phyloP scores from a whole-genome alignment of 192 early-diverging fungal species.

The Gorgonomyces haynaldii region DNA sequence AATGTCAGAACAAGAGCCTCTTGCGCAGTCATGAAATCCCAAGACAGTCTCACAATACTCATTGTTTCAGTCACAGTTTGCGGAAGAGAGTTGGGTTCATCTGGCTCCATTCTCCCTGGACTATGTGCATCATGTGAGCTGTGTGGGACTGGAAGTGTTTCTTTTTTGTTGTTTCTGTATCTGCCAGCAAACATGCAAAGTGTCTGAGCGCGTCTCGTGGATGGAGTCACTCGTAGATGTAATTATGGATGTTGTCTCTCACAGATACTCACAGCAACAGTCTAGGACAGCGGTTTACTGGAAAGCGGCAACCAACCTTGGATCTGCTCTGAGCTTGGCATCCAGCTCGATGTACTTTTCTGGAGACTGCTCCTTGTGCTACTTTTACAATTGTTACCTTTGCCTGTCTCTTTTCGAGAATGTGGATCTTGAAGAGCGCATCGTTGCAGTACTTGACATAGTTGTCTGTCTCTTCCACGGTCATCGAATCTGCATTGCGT shows the following conservation, averaged over 20 bases:
- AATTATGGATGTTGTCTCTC: too few species aligned
- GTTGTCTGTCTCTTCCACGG: constrained; percentile 45
- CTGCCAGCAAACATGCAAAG: constrained; percentile 5
- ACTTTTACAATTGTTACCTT: constrained; percentile 27
- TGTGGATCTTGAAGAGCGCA: constrained; percentile 46
- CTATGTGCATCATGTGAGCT: background rate
- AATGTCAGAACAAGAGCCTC: constrained; percentile 18
- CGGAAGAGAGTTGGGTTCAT: constrained; percentile 28
- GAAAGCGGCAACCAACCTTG: constrained; percentile 23
- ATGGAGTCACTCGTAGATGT: too few species aligned
- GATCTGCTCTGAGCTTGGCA: constrained; percentile 26
- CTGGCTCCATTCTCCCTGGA: background rate
- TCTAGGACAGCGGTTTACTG: too few species aligned
- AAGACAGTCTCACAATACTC: constrained; percentile 24
- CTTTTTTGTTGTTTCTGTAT: background rate
- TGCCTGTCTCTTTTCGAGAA: constrained; percentile 47
- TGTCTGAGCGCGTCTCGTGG: too few species aligned
- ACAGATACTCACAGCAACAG: too few species aligned
- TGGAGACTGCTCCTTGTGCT: constrained; percentile 44
- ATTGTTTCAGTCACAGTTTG: constrained; percentile 27
- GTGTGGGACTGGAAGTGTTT: background rate
- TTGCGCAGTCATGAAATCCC: constrained; percentile 41
- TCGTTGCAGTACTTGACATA: constrained; percentile 48
- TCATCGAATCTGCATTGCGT: constrained; percentile 46
- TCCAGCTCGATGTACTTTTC: constrained; percentile 41